Evolutionary conservation across 352 stramenopile genomes (phyloP).

Genomic region (Thalassiosira delicatula): DNA sequence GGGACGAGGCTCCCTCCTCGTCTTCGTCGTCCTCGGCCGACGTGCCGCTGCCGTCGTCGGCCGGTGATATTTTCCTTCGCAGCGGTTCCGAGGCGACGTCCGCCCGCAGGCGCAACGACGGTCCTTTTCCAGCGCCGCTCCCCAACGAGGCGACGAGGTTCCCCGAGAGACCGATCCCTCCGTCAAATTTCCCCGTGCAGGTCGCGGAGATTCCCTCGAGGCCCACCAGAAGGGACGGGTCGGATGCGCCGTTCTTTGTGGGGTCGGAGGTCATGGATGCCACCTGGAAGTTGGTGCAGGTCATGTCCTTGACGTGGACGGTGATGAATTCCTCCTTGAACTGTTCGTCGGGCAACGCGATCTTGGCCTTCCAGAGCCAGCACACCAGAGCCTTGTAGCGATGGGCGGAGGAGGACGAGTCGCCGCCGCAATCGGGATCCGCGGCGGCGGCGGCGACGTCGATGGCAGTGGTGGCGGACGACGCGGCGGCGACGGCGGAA

Average conservation of each 20-base stretch:
- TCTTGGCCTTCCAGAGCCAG: conserved; percentile 69
- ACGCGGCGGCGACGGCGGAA: too few species aligned
- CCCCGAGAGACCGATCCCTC: conserved; percentile 50
- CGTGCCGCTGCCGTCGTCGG: conserved; percentile 12
- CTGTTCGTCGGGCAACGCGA: conserved; percentile 60
- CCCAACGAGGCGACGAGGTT: conserved; percentile 53
- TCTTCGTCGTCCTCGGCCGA: too few species aligned
- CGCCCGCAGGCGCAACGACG: conserved; percentile 21
- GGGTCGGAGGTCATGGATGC: conserved; percentile 11
- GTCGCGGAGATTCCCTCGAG: conserved; percentile 56
- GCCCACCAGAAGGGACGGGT: conserved; percentile 40
- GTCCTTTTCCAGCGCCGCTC: background rate
- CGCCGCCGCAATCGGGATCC: conserved; percentile 22
- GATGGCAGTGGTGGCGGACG: background rate
- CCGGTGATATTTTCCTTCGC: conserved; percentile 1
- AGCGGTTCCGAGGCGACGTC: conserved; percentile 38
- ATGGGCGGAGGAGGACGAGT: background rate
- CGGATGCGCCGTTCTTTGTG: background rate
- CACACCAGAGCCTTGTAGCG: conserved; percentile 60
- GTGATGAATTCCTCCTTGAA: conserved; percentile 66
- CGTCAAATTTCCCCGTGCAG: conserved; percentile 71
- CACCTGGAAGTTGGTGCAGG: conserved; percentile 70
- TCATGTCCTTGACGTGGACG: conserved; percentile 65
- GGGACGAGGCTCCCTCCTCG: too few species aligned
- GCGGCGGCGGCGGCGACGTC: background rate